Base-by-base conservation (phyloP, 257 asterid genomes). In the Solanum chaucha region DNA sequence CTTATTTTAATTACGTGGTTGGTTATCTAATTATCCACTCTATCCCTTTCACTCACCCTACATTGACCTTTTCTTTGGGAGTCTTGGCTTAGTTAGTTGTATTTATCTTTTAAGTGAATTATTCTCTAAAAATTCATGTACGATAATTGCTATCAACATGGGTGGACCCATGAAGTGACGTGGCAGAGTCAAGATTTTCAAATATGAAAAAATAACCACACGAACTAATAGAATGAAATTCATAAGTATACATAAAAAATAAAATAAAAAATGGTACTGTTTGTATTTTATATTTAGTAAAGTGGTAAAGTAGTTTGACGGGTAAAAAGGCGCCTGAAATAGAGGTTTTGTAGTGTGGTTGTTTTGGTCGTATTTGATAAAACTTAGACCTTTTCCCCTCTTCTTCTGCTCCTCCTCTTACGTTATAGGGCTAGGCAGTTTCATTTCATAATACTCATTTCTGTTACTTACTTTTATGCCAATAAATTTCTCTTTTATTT, bases 241-340 rank as follows among this genome's bases (percentile, higher is more conserved):
- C 40, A 36, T 36, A 36, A 38, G 41, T 38, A 38, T 38, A 38
- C 41, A 38, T 38, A 2, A 38, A 38, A n/a, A n/a, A n/a, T n/a
- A 38, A 32, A 32, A 38, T 4, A 35, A 9, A 8, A 64, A n/a
- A 9, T 22, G 5, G 13, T 64, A 46, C 6, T 46, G 1, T 24
- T 64, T 30, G 1, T 68, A 68, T 68, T 28, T 32, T 67, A 2
- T 1, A 67, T 30, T 32, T 70, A 5, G 24, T 35, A 34, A 71
- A 51, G 83, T n/a, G 1, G 12, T 22, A 14, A 40, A 34, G 48
- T 89, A 68, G 34, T 91, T 92, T 91, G 94, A 88, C 94, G 87
- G 89, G 93, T 85, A 35, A 84, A 72, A 72, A 84, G 83, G 89
- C 90, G 84, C 84, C 84, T 46, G 58, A 86, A 83, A 74, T 77